Base-by-base conservation (phyloP, 2,329 filamentous ascomycete genomes). In the Fusarium sp. region DNA sequence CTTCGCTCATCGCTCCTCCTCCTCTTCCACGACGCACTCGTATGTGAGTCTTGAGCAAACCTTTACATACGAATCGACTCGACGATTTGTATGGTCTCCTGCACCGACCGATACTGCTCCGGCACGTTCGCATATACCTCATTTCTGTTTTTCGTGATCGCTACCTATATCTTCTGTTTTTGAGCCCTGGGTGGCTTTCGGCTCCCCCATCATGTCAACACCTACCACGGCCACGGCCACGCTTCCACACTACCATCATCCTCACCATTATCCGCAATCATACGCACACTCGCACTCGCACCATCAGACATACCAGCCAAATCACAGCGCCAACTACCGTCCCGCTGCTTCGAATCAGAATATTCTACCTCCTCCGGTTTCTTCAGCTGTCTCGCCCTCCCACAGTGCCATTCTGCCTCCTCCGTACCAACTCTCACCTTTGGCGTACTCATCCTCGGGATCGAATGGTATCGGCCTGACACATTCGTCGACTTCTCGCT, bases 191-290 rank as follows among this genome's bases (percentile, higher is more conserved):
- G 63, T 63, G 72, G 72, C 70, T 74, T 55, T 75, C 68, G 57
- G 65, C 69, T 70, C 59, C 62, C 57, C 54, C 71, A 71, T 72
- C 76, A 94, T 95, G 92, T 94, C 92, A 85, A 94, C 92, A 74
- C 92, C 92, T 73, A 93, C 92, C 68, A 92, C 90, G 77, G 90
- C 90, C 76, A 92, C 90, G 79, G 90, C 90, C 77, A 91, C 90
- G 73, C 85, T 93, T 77, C 89, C 90, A 78, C 88, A 87, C 76
- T 89, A 90, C 80, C 88, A 89, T 80, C 86, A 89, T 80, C 86
- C 87, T 67, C 86, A 87, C 83, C 90, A 90, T 76, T 85, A 88
- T 77, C 87, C 89, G 75, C 77, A 86, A 48, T 85, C 83, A 66
- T 80, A 84, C 71, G 79, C 83, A 65, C 76, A 86, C 83, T 73